Evolutionary conservation across 163 green algal species (phyloP).

Genomic region (Scenedesmus sp.): DNA sequence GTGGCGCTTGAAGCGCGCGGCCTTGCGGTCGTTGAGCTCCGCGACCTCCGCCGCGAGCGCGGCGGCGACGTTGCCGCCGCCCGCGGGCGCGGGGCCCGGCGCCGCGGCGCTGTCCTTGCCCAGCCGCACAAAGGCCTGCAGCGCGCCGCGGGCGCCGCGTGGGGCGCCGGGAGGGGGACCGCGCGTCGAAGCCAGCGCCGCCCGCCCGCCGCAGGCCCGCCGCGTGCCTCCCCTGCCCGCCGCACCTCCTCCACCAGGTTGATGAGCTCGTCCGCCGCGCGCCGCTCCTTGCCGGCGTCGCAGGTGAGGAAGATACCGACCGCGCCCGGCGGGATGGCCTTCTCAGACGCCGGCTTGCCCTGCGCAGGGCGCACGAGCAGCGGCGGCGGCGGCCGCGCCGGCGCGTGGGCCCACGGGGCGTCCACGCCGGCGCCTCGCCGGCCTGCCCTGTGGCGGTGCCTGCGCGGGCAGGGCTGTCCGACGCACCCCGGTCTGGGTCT

Average conservation of each 20-base stretch:
- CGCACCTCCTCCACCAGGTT: constrained; percentile 69
- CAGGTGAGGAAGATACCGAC: constrained; percentile 74
- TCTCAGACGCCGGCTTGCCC: constrained; percentile 16
- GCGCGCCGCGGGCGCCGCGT: too few relatives aligned
- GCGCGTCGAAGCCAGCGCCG: not conserved
- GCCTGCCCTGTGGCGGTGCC: too few relatives aligned
- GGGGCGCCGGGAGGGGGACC: too few relatives aligned
- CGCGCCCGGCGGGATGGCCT: constrained; percentile 55
- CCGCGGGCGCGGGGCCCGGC: too few relatives aligned
- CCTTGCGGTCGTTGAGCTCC: constrained; percentile 66
- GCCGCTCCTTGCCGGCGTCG: constrained; percentile 61
- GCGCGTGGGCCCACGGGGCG: not conserved
- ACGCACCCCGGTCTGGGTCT: too few relatives aligned
- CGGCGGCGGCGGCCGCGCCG: not conserved
- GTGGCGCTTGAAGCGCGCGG: constrained; percentile 62
- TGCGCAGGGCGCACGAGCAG: too few relatives aligned
- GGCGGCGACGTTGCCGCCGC: constrained; percentile 52
- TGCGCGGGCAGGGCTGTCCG: too few relatives aligned
- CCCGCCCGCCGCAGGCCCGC: too few relatives aligned
- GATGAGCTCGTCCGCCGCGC: constrained; percentile 61
- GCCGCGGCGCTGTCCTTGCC: constrained; percentile 28
- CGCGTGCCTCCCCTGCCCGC: not conserved
- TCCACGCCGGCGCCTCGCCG: not conserved
- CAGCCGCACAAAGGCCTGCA: constrained; percentile 24
- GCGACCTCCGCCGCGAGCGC: constrained; percentile 75